These are phyloP conservation scores for Xylariaceae sp. DNA, from an alignment of 2,329 filamentous ascomycete species.

Conservation along the genomic window DNA sequence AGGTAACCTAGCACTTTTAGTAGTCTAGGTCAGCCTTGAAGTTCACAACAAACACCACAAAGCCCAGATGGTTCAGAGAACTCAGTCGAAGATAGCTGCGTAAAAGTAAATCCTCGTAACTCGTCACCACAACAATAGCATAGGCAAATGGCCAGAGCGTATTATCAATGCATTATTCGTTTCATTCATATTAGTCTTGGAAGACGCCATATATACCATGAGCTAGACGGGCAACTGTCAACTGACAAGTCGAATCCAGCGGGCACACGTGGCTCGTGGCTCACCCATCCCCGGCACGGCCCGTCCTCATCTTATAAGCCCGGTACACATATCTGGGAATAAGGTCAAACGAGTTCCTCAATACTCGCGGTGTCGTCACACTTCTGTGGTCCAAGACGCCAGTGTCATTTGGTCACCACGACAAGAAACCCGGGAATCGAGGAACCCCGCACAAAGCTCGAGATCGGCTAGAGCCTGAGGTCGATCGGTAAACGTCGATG, in stretches of 20 bases:
- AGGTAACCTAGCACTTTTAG: too few species aligned
- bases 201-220: slow-evolving; percentile 13
- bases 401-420: slow-evolving; percentile 7
- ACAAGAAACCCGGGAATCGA: slow-evolving; percentile 10
- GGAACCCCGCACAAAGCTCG: slow-evolving; percentile 11
- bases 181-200: slow-evolving; percentile 15
- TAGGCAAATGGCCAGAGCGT: slow-evolving; percentile 1
- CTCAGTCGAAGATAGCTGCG: too few species aligned
- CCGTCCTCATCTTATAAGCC: slow-evolving; percentile 3
- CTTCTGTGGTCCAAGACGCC: too few species aligned
- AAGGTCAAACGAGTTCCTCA: slow-evolving; percentile 9
- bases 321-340: slow-evolving; percentile 9
- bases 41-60: too few species aligned
- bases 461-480: slow-evolving; percentile 12
- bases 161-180: slow-evolving; percentile 15
- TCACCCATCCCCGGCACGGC: slow-evolving; percentile 8
- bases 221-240: slow-evolving; percentile 2
- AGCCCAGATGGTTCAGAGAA: too few species aligned
- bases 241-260: slow-evolving; percentile 9
- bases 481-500: slow-evolving; percentile 9
- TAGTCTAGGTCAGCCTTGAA: too few species aligned
- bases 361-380: too few species aligned
- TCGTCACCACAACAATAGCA: background rate
- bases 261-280: slow-evolving; percentile 8
- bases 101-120: too few species aligned